Conservation (phyloP, 2,329 filamentous ascomycete genomes). For the Verticillium tricorpus region DNA sequence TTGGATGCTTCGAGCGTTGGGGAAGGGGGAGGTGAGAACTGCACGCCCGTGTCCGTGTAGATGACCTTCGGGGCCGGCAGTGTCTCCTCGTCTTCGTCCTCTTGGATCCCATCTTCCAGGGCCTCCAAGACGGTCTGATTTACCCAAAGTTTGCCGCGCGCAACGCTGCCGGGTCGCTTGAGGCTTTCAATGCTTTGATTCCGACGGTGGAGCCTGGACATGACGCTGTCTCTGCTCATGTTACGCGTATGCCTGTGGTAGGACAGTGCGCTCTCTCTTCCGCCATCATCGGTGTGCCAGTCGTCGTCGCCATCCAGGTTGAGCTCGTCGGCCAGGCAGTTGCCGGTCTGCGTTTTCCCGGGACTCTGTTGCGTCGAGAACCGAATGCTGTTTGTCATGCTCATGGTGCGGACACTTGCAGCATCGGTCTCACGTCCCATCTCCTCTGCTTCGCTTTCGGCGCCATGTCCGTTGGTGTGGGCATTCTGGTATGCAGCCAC, state of each 20-base stretch:
- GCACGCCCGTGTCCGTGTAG: conserved; percentile 73
- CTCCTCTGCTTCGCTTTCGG: conserved; percentile 59
- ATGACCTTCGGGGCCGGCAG: conserved; percentile 33
- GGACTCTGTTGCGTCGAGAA: conserved; percentile 63
- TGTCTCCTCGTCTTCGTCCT: conserved; percentile 41
- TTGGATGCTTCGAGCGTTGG: conserved; percentile 45
- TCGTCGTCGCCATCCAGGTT: conserved; percentile 78
- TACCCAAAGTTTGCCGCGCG: conserved; percentile 46
- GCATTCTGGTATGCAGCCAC: conserved; percentile 65
- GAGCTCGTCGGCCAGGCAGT: conserved; percentile 87
- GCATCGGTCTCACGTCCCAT: conserved; percentile 63
- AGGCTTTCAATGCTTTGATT: conserved; percentile 57
- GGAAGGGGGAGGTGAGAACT: conserved; percentile 79
- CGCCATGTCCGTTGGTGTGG: conserved; percentile 34
- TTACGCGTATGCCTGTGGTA: conserved; percentile 44
- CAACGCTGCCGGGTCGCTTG: conserved; percentile 49
- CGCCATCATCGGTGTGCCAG: conserved; percentile 66
- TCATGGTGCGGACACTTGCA: conserved; percentile 69
- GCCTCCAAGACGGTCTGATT: conserved; percentile 53
- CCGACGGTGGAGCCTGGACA: conserved; percentile 45
- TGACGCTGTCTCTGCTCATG: conserved; percentile 53
- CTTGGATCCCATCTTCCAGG: conserved; percentile 46
- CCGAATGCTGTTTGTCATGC: conserved; percentile 66
- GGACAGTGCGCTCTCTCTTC: conserved; percentile 58
- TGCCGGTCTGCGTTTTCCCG: conserved; percentile 52